Conservation (phyloP, 805 yeast genomes). For the Citeromyces matritensis region DNA sequence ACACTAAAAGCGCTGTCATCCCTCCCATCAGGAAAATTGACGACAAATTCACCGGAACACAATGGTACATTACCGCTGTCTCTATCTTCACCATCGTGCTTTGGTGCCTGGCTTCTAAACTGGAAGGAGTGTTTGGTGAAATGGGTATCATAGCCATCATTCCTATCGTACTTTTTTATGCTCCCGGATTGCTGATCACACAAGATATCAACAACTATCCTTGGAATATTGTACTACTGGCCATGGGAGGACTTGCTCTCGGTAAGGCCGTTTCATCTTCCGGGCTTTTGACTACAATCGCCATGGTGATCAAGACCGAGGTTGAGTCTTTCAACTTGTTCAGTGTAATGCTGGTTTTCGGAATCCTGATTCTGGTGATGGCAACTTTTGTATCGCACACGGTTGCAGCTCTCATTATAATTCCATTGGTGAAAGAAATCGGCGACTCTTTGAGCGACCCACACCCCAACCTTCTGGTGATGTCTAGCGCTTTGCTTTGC, state of each 20-base stretch:
- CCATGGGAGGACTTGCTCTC: slow-evolving; percentile 95
- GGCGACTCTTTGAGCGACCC: slow-evolving; percentile 67
- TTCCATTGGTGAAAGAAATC: slow-evolving; percentile 81
- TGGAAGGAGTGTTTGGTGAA: slow-evolving; percentile 71
- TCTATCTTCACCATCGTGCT: slow-evolving; percentile 60
- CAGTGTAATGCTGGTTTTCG: slow-evolving; percentile 65
- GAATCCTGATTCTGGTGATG: slow-evolving; percentile 62
- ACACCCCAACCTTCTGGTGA: slow-evolving; percentile 72
- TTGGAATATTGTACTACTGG: slow-evolving; percentile 91
- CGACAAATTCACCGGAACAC: slow-evolving; percentile 58
- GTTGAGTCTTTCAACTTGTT: slow-evolving; percentile 61
- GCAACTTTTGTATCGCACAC: slow-evolving; percentile 97
- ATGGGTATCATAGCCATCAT: slow-evolving; percentile 93
- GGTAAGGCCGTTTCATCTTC: slow-evolving; percentile 93
- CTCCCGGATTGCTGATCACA: slow-evolving; percentile 72
- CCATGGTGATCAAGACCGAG: slow-evolving; percentile 44
- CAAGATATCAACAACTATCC: slow-evolving; percentile 93
- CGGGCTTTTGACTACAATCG: slow-evolving; percentile 72
- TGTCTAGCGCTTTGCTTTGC: slow-evolving; percentile 53
- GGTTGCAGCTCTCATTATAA: slow-evolving; percentile 86
- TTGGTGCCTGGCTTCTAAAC: slow-evolving; percentile 80
- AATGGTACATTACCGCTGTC: slow-evolving; percentile 59
- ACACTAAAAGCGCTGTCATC: slow-evolving; percentile 19
- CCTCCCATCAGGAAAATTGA: slow-evolving; percentile 46
- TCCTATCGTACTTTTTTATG: slow-evolving; percentile 85